A percentile compares a stretch with the other conserved stretches of the same genome.
These are phyloP conservation scores for Aristolochia contorta DNA, from an alignment of 164 flowering plant species.

Conservation along the genomic window DNA sequence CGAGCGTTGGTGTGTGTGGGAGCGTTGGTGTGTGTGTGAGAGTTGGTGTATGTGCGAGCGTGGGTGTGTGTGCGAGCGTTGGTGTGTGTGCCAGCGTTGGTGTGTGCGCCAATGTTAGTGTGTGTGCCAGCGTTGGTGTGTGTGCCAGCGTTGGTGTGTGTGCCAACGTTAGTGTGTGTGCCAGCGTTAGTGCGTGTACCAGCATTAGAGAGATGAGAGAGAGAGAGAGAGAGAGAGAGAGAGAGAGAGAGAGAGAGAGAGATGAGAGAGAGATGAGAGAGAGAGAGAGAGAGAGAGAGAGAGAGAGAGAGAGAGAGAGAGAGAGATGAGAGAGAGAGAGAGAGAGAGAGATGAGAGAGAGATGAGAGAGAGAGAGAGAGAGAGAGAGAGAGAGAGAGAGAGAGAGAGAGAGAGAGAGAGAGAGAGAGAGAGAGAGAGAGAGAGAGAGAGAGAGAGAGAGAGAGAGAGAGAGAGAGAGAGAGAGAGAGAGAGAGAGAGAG, in stretches of 20 bases:
- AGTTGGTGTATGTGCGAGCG: too few species aligned
- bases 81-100: too few species aligned
- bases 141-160: too few species aligned
- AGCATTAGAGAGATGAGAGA: neutral
- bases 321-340: constrained; percentile 1
- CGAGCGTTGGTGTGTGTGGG: too few species aligned
- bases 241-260: neutral
- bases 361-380: neutral
- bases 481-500: constrained; percentile 2
- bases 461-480: constrained; percentile 2
- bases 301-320: neutral
- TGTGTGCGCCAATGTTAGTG: too few species aligned
- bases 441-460: constrained; percentile 3
- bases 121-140: too few species aligned
- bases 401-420: neutral
- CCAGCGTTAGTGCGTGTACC: too few species aligned
- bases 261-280: neutral
- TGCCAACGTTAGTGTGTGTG: too few species aligned
- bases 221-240: neutral
- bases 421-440: neutral
- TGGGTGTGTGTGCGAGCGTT: too few species aligned
- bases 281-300: neutral
- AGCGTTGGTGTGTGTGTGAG: too few species aligned
- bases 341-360: constrained; percentile 1
- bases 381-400: neutral